A percentile compares a stretch with the other conserved stretches of the same genome.
Conservation (phyloP, 1,139 yeast species). For the Scheffersomyces cryptocercus region DNA sequence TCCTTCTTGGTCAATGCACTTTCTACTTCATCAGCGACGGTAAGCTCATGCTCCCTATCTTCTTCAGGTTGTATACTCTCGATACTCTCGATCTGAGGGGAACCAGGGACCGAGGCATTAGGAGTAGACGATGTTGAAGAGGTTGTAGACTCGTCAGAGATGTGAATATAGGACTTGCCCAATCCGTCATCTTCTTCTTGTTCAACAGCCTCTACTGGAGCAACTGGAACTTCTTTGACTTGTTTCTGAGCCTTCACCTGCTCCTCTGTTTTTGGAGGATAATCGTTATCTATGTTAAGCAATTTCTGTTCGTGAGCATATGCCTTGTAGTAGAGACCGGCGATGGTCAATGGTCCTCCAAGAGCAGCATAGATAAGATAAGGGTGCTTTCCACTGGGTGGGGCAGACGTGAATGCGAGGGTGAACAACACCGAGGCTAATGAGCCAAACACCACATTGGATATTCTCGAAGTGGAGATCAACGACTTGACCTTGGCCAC, state of each 20-base stretch:
- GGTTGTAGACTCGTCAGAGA: constrained; percentile 43
- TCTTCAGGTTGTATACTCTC: constrained; percentile 6
- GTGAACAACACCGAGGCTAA: constrained; percentile 41
- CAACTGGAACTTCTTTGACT: constrained; percentile 5
- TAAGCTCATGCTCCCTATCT: constrained; percentile 5
- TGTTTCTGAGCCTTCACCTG: constrained; percentile 1
- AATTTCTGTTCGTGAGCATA: constrained; percentile 9
- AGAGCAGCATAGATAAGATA: constrained; percentile 57
- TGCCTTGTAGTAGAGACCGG: constrained; percentile 10
- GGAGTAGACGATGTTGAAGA: constrained; percentile 30
- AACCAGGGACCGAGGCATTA: constrained; percentile 28
- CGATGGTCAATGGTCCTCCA: constrained; percentile 38
- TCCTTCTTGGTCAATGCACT: constrained; percentile 43
- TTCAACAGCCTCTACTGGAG: constrained; percentile 6
- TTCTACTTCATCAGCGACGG: constrained; percentile 45
- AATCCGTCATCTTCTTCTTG: constrained; percentile 34
- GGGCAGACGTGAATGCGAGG: constrained; percentile 44
- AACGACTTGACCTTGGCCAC: constrained; percentile 7
- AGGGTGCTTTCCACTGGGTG: constrained; percentile 52
- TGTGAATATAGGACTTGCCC: constrained; percentile 52
- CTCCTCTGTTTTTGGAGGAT: too few species aligned
- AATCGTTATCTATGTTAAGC: constrained; percentile 3
- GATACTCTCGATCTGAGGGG: constrained; percentile 24
- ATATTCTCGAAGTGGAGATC: constrained; percentile 22
- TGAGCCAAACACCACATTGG: constrained; percentile 35